Base-by-base conservation (phyloP, 352 stramenopile species). In the Globisporangium rhizosaccharum region DNA sequence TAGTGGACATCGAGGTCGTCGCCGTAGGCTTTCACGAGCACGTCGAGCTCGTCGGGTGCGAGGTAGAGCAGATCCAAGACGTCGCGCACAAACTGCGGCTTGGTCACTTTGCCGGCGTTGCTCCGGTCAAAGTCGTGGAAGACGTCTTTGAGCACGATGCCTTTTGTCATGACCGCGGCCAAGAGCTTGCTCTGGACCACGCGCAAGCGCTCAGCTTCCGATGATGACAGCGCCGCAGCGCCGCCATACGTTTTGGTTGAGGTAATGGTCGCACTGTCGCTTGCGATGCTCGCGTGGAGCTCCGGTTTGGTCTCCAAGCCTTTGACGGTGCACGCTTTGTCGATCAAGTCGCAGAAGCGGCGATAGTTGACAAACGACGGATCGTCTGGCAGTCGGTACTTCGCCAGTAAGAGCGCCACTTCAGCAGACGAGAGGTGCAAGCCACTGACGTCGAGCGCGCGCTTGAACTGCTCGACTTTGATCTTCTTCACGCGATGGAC, bases 61-160 rank as follows among this genome's bases (percentile, higher is more conserved):
- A 94, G 61, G 20, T 72, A 70, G 0, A 91, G 66, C 23, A 92
- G 78, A 57, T 89, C 77, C 0, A 82, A 68, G 28, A 94, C 60
- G 56, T 90, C 79, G 14, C 85, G 71, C 2, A 88, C 67, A 51
- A 94, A 94, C 66, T 92, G 82, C 10, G 83, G 45, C 49, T 86
- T 87, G 7, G 83, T 92, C 33, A 94, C 85, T 56, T 90, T 90
- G 28, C 85, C 85, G 12, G 82, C 81, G 52, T 94, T 92, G 66
- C 75, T 92, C 48, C 79, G 73, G 53, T 94, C 83, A 25, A 94
- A 94, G 59, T 94, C 85, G 47, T 84, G 85, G 56, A 94, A 94
- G 0, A 94, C 83, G 50, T 93, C 83, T 57, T 94, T 94, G 9
- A 94, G 62, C n/a, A 94, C 80, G 47, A 94, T 76, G 10, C 85